Base-by-base conservation (phyloP, 2,329 filamentous ascomycete species). In the Thelonectria discophora region DNA sequence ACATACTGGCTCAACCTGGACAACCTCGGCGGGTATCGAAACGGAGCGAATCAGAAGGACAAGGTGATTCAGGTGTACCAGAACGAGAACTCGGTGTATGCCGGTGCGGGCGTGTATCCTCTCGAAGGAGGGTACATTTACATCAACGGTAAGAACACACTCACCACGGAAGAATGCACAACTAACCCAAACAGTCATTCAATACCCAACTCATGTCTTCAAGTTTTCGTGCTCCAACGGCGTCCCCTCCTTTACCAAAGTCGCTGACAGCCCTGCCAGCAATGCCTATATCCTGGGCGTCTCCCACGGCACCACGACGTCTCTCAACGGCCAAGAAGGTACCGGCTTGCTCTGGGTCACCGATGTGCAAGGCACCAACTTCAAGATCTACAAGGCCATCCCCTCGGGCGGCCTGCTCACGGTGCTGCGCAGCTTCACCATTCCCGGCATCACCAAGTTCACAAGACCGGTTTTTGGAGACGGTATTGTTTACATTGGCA, bases 391-490 rank as follows among this genome's bases (percentile, higher is more conserved):
- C 66, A 78, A 85, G 20, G 81, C 84, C 0, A 72, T 86, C 1
- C 85, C 83, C 0, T 73, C 77, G 9, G 78, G 81, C 21, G 82
- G 81, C 0, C 62, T 72, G 1, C 70, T 88, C 49, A 81, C 75
- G 2, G 73, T 82, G 53, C 78, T 87, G 63, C 80, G 82, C 32
- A 78, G 78, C 1, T 86, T 86, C 64, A 81, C 81, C 24, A 77
- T 86, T 12, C 76, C 80, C 0, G 83, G 82, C 0, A 79, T 82
- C 4, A 82, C 79, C 47, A 88, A 88, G 72, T 88, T 88, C 64
- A 82, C 81, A 3, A 79, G 85, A 2, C 83, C 85, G 1, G 83
- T 85, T 2, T 87, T 88, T 58, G 85, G 85, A 7, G 79, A 88
- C 58, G 84, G 82, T 0, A 79, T 81, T 58, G 79, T 82, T 2